These are phyloP conservation scores for Aspergillus hancockii DNA, from an alignment of 495 filamentous ascomycete species.

Conservation along the genomic window DNA sequence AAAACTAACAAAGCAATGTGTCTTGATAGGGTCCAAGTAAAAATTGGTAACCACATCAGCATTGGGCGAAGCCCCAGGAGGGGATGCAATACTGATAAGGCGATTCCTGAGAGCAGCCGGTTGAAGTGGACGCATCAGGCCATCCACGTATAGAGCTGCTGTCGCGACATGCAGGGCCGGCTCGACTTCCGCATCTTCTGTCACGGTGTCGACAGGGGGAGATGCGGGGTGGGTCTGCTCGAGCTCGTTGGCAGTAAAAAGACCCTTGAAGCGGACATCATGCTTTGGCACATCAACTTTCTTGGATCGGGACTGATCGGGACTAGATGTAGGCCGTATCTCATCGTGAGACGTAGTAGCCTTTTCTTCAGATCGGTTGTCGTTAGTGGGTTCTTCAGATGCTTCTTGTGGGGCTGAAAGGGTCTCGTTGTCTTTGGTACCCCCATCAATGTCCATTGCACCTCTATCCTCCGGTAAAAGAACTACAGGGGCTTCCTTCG, in stretches of 20 bases:
- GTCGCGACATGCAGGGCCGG: slow-evolving; percentile 84
- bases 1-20: slow-evolving; percentile 83
- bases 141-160: slow-evolving; percentile 82
- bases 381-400: slow-evolving; percentile 4
- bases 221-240: slow-evolving; percentile 24
- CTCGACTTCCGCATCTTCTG: slow-evolving; percentile 51
- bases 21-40: slow-evolving; percentile 81
- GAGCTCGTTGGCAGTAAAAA: slow-evolving; percentile 43
- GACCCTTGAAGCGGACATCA: slow-evolving; percentile 55
- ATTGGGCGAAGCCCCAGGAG: slow-evolving; percentile 51
- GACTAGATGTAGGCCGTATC: neutral
- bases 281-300: slow-evolving; percentile 28
- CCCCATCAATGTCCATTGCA: slow-evolving; percentile 14
- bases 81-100: slow-evolving; percentile 64
- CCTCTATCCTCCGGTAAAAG: slow-evolving; percentile 32
- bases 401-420: slow-evolving; percentile 12
- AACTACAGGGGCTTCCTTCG: slow-evolving; percentile 30
- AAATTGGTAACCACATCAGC: slow-evolving; percentile 62
- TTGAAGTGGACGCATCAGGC: slow-evolving; percentile 86
- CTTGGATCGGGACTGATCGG: slow-evolving; percentile 12
- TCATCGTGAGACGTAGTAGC: slow-evolving; percentile 5
- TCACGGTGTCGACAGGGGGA: slow-evolving; percentile 28
- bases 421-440: slow-evolving; percentile 4
- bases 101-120: slow-evolving; percentile 62
- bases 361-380: slow-evolving; percentile 4